Conservation (phyloP, 202 grass and related monocot species). For the Tripidium arundinaceum region DNA sequence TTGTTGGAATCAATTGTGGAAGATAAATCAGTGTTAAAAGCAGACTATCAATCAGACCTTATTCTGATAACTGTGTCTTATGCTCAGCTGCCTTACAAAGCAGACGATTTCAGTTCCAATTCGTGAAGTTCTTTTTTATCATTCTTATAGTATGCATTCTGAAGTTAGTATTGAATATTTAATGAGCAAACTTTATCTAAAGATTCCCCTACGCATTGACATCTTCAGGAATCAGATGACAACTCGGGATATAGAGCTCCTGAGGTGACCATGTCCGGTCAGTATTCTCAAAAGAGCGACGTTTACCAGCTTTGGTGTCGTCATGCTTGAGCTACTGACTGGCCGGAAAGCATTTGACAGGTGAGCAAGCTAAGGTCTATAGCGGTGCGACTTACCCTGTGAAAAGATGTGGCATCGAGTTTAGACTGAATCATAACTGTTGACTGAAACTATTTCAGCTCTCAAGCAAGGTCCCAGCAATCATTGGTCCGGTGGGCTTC, state of each 20-base stretch:
- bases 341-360: conserved; percentile 82
- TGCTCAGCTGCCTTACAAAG: background rate
- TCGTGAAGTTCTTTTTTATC: background rate
- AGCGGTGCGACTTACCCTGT: background rate
- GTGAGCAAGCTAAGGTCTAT: conserved; percentile 21
- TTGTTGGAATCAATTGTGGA: background rate
- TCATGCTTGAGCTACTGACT: conserved; percentile 93
- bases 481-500: conserved; percentile 70
- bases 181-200: background rate
- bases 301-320: conserved; percentile 89
- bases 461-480: conserved; percentile 52
- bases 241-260: conserved; percentile 66
- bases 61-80: background rate
- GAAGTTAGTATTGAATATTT: background rate
- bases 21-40: background rate
- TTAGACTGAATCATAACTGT: background rate
- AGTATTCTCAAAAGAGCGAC: conserved; percentile 73
- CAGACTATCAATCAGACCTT: background rate
- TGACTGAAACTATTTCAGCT: conserved; percentile 45
- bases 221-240: conserved; percentile 61
- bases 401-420: background rate
- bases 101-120: background rate
- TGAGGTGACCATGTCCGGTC: conserved; percentile 65
- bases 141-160: background rate
- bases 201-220: background rate